Base-by-base conservation (phyloP, 371 early-diverging fungal species). In the Mucor circinelloides region DNA sequence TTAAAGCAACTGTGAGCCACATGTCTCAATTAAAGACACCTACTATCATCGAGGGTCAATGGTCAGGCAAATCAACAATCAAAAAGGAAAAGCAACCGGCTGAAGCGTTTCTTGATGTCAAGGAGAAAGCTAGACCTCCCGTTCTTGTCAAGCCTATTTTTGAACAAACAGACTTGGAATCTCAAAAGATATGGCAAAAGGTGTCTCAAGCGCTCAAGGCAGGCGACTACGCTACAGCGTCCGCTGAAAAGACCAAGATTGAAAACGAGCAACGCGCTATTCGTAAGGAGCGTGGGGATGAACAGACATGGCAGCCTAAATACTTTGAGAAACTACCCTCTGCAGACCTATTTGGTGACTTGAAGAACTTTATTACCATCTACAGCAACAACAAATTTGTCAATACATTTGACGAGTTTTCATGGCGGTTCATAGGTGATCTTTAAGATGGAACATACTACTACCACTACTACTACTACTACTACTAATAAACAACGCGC, bases 231-330 rank as follows among this genome's bases (percentile, higher is more conserved):
- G 83, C 78, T 13, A 76, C 84, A 2, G 94, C 94, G 0, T 90
- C 91, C 12, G 70, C 74, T 58, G 86, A 89, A 59, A 94, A 94
- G 75, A 79, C 90, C 3, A 77, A 69, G 2, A 89, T 94, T 61
- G 94, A 94, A 68, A 90, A 92, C 30, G 77, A 78, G 30, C 93
- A 94, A 73, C 84, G 94, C 3, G 82, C 83, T 17, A 57, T 89
- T 67, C 88, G 91, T 46, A 89, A 87, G 77, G 81, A 83, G 50
- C 88, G 94, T 19, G 84, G 76, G 12, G 86, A 82, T 31, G 76
- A 75, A 27, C 80, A 82, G 36, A 78, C 69, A 50, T 90, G 90
- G 86, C 72, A 64, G 46, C 85, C 86, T 1, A 46, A n/a, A 19
- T 60, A 60, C 19, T 60, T 60, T 44, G 44, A 60, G 27, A 42